Evolutionary conservation across 176 grass and related monocot genomes (phyloP), one percentile per base, ranked within the genome.

Genomic region (Urochloa ruziziensis): DNA sequence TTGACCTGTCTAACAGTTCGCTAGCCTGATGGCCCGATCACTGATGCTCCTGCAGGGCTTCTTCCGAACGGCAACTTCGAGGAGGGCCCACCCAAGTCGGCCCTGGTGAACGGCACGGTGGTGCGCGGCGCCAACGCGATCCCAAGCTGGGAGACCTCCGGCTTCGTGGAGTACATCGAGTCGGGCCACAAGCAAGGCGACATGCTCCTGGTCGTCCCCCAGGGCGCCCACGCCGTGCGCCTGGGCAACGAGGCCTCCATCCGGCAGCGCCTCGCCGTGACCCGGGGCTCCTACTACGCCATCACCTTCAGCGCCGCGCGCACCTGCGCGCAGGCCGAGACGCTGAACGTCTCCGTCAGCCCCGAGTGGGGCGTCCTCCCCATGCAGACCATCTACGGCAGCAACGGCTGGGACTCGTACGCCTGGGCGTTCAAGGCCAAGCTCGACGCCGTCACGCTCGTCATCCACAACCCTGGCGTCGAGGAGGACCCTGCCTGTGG

Each of bases 401-500:
- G 93, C 91, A 95, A 37, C 57, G 96, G 96, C 3, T 98, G 96
- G 96, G 96, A 95, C 84, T 95, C 89, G 11, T 98, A 98, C 74
- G 82, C 92, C 13, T 95, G 96, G 96, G 96, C 75, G 0, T 98
- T 98, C 92, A 83, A 84, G 77, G 92, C 92, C 10, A 86, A 91
- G 86, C 36, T 97, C 25, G 70, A 71, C 33, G 13, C 4, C 3
- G 90, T 97, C 0, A 46, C 56, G 32, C 81, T 97, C 57, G 88
- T 97, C 74, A 79, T 97, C 83, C 95, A 97, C 80, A 94, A 97
- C 78, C 88, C 90, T 0, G 95, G 95, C 52, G 88, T 88, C 28
- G 95, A 97, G 86, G 95, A 97, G 78, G 95, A 97, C 71, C 86
- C 95, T 0, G 92, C 95, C 1, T 97, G 92, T 74, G 95, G 95